Evolutionary conservation across 148 eudicot species (phyloP).

Genomic region (Arbutus unedo): DNA sequence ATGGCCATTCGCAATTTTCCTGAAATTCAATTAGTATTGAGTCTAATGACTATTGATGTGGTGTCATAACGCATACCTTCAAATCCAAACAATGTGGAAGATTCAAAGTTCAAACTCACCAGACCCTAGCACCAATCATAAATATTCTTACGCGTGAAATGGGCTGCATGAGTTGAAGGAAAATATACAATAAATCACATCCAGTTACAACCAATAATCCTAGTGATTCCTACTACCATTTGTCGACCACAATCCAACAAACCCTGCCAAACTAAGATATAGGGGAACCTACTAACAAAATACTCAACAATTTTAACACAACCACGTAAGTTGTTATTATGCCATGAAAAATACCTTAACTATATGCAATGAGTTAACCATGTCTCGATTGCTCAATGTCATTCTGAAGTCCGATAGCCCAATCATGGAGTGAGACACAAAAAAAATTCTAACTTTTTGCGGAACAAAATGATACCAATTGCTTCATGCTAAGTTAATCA

Average conservation of each 20-base stretch:
- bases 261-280: neutral
- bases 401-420: neutral
- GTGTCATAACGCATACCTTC: neutral
- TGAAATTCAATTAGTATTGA: neutral
- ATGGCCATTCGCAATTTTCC: neutral
- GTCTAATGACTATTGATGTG: neutral
- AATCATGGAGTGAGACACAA: neutral
- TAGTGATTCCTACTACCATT: neutral
- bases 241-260: neutral
- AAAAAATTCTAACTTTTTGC: neutral
- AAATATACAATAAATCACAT: neutral
- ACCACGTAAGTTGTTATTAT: neutral
- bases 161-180: neutral
- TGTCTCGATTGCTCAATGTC: neutral
- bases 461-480: neutral
- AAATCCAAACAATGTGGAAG: neutral
- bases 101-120: neutral
- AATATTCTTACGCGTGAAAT: neutral
- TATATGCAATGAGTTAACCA: neutral
- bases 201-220: neutral
- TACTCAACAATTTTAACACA: neutral
- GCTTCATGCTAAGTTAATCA: neutral
- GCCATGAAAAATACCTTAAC: neutral
- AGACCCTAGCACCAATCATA: neutral
- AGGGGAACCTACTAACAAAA: neutral